phyloP scores from a whole-genome alignment of 2,329 filamentous ascomycete species.

The Exophiala dermatitidis region DNA sequence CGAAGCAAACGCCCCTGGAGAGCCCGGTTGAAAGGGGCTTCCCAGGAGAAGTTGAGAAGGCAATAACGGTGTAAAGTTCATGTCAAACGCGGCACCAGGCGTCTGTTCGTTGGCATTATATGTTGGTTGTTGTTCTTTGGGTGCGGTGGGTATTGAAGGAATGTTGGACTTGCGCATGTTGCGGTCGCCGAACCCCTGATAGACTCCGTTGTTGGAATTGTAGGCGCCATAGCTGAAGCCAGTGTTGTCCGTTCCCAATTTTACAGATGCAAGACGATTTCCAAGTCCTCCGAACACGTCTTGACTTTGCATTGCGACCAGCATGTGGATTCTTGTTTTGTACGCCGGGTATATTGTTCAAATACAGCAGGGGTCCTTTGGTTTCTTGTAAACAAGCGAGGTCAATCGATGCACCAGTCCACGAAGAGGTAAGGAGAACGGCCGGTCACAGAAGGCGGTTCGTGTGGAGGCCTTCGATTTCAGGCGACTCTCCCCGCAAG shows the following conservation, averaged over 20 bases:
- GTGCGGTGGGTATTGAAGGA: constrained; percentile 83
- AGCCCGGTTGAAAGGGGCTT: constrained; percentile 93
- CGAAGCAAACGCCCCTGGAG: constrained; percentile 79
- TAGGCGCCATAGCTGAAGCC: constrained; percentile 92
- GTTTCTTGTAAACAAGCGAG: background rate
- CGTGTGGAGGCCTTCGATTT: background rate
- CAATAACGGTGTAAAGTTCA: constrained; percentile 95
- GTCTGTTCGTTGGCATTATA: constrained; percentile 64
- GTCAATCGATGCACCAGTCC: background rate
- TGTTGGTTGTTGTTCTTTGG: constrained; percentile 48
- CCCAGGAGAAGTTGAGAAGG: constrained; percentile 91
- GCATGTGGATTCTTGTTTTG: constrained; percentile 30
- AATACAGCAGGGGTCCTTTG: constrained; percentile 10
- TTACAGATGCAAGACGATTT: constrained; percentile 42
- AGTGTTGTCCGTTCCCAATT: constrained; percentile 62
- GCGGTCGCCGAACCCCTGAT: constrained; percentile 76
- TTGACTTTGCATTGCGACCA: constrained; percentile 77
- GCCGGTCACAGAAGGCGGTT: constrained; percentile 2
- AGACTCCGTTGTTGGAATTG: constrained; percentile 64
- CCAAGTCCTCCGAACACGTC: constrained; percentile 43
- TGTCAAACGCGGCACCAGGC: constrained; percentile 84
- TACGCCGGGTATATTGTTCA: constrained; percentile 17
- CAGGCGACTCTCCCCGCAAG: constrained; percentile 4
- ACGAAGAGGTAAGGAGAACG: background rate
- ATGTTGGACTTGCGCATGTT: constrained; percentile 78